Evolutionary conservation across 192 early-diverging fungal species (phyloP).

Genomic region (Coemansia brasiliensis): DNA sequence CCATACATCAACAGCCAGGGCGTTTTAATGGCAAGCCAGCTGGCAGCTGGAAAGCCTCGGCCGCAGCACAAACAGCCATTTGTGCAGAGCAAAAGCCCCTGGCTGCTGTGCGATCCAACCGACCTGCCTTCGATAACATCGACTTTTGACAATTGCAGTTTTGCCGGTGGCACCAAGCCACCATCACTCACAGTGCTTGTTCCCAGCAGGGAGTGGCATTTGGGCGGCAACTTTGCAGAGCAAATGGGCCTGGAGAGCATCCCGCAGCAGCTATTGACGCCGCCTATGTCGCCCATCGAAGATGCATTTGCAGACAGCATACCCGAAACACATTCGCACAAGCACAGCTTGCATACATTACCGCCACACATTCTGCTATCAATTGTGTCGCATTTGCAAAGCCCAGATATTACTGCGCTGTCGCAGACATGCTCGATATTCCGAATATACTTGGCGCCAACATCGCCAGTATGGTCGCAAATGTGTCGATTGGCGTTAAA

Average conservation of each 20-base stretch:
- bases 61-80: background rate
- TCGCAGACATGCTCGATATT: constrained; percentile 41
- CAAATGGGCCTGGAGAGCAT: constrained; percentile 9
- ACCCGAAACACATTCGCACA: constrained; percentile 1
- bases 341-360: constrained; percentile 16
- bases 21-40: constrained; percentile 8
- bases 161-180: background rate
- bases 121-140: constrained; percentile 26
- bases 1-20: constrained; percentile 25
- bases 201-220: background rate
- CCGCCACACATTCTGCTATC: constrained; percentile 36
- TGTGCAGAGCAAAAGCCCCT: too few relatives aligned
- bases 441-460: constrained; percentile 26
- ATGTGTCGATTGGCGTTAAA: constrained; percentile 27
- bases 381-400: constrained; percentile 29
- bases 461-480: constrained; percentile 35
- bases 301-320: background rate
- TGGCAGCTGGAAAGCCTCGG: background rate
- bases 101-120: constrained; percentile 49
- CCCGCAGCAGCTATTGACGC: constrained; percentile 41
- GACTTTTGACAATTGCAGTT: background rate
- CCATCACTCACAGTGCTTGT: constrained; percentile 14
- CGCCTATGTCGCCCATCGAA: constrained; percentile 31
- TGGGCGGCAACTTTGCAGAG: background rate
- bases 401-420: constrained; percentile 15